These are phyloP conservation scores for Aspergillus avenaceus DNA, from an alignment of 495 filamentous ascomycete genomes.

Conservation along the genomic window DNA sequence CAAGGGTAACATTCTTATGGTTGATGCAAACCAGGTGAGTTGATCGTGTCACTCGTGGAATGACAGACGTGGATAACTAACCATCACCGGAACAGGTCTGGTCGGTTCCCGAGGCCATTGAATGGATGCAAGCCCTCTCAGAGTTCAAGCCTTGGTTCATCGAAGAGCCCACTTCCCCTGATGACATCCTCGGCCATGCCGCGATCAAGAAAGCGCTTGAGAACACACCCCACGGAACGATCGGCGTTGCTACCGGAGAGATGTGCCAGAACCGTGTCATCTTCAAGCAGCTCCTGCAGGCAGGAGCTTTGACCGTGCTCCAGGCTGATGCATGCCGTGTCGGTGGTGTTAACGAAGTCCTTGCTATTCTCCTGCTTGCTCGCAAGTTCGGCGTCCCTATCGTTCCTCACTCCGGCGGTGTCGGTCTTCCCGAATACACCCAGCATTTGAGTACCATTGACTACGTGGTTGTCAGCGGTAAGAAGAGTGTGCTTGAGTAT, in stretches of 20 bases:
- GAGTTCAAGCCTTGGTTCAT: slow-evolving; percentile 96
- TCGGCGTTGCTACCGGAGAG: slow-evolving; percentile 89
- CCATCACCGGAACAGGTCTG: slow-evolving; percentile 68
- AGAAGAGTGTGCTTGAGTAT: slow-evolving; percentile 80
- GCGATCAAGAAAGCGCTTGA: slow-evolving; percentile 75
- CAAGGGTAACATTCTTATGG: slow-evolving; percentile 83
- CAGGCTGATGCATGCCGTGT: slow-evolving; percentile 91
- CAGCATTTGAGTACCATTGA: slow-evolving; percentile 93
- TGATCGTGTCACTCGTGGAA: neutral
- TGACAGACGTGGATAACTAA: neutral
- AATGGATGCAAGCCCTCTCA: slow-evolving; percentile 76
- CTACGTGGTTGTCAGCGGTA: slow-evolving; percentile 83
- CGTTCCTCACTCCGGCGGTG: slow-evolving; percentile 85
- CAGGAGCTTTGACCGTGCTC: slow-evolving; percentile 78
- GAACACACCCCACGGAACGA: slow-evolving; percentile 54
- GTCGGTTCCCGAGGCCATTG: slow-evolving; percentile 87
- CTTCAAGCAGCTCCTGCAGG: slow-evolving; percentile 85
- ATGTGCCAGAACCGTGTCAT: slow-evolving; percentile 96
- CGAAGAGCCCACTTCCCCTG: slow-evolving; percentile 92
- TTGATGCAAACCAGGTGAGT: slow-evolving; percentile 83
- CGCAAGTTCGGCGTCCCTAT: slow-evolving; percentile 80
- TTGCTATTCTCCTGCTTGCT: slow-evolving; percentile 87
- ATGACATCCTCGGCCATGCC: slow-evolving; percentile 87
- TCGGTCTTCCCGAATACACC: slow-evolving; percentile 90
- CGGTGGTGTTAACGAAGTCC: slow-evolving; percentile 88